phyloP scores from a whole-genome alignment of 2,329 filamentous ascomycete species.

The Fusarium sp. region DNA sequence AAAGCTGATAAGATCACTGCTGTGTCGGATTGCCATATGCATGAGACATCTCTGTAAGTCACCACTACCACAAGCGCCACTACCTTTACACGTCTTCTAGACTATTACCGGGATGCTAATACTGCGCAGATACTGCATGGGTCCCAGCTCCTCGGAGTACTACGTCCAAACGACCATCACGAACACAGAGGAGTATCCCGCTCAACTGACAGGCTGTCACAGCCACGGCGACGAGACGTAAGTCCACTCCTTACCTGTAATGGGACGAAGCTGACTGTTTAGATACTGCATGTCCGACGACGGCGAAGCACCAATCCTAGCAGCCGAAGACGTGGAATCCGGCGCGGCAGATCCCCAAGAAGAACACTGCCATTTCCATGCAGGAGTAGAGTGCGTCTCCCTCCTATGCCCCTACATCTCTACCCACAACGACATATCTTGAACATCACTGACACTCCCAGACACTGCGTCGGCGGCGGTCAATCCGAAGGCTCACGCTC shows the following conservation, averaged over 20 bases:
- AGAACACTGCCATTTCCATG: slow-evolving; percentile 77
- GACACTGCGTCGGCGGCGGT: slow-evolving; percentile 67
- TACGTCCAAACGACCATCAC: slow-evolving; percentile 61
- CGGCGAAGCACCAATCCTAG: slow-evolving; percentile 37
- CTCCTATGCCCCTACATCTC: too few relatives aligned
- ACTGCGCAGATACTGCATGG: slow-evolving; percentile 52
- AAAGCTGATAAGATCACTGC: slow-evolving; percentile 48
- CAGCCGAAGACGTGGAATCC: slow-evolving; percentile 30
- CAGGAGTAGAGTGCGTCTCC: slow-evolving; percentile 73
- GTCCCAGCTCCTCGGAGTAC: slow-evolving; percentile 55
- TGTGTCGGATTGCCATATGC: slow-evolving; percentile 56
- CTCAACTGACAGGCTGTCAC: slow-evolving; percentile 74
- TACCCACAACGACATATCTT: too few relatives aligned
- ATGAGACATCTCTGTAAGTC: slow-evolving; percentile 52
- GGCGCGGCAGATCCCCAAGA: slow-evolving; percentile 34
- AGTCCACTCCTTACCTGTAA: slow-evolving; percentile 21
- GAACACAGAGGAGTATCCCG: slow-evolving; percentile 66
- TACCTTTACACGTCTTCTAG: too few relatives aligned
- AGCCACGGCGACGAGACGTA: slow-evolving; percentile 68
- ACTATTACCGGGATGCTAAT: too few relatives aligned
- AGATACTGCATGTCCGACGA: slow-evolving; percentile 43
- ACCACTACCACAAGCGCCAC: too few relatives aligned
- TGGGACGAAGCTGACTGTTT: background rate
- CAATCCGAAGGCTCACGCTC: slow-evolving; percentile 51
- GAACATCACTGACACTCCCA: slow-evolving; percentile 41